These are phyloP conservation scores for Tympanopsis confertula DNA, from an alignment of 2,329 filamentous ascomycete genomes.

Conservation along the genomic window DNA sequence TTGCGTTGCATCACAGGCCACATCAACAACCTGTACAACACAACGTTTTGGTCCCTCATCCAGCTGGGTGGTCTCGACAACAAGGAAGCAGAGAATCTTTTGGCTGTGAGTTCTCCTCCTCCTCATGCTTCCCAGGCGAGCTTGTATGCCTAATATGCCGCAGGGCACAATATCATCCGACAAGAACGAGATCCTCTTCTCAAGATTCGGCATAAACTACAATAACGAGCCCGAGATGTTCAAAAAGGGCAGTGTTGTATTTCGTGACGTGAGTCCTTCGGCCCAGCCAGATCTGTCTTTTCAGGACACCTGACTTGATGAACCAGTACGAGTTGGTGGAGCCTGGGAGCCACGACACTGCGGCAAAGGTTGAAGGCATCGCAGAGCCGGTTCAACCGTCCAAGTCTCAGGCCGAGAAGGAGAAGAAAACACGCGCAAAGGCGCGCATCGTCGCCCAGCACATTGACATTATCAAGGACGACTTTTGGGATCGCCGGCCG, in stretches of 20 bases:
- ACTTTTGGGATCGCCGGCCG: conserved; percentile 80
- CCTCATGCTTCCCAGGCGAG: not conserved
- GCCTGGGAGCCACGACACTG: conserved; percentile 32
- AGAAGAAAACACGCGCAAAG: conserved; percentile 70
- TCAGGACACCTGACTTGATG: conserved; percentile 10
- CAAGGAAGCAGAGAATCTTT: conserved; percentile 67
- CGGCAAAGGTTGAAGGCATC: conserved; percentile 31
- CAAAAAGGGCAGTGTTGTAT: conserved; percentile 85
- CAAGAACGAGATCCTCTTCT: conserved; percentile 94
- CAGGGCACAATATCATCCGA: conserved; percentile 75
- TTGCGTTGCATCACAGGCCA: conserved; percentile 47
- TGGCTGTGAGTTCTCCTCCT: conserved; percentile 45
- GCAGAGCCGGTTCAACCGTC: conserved; percentile 48
- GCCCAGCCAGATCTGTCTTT: not conserved
- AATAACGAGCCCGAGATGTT: conserved; percentile 90
- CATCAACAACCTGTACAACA: conserved; percentile 98
- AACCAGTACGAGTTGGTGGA: conserved; percentile 62
- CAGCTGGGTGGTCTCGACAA: conserved; percentile 64
- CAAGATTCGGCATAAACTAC: conserved; percentile 84
- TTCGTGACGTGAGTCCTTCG: conserved; percentile 54
- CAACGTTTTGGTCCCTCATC: conserved; percentile 85
- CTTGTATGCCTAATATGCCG: conserved; percentile 7
- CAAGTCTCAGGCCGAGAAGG: conserved; percentile 72
- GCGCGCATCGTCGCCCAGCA: conserved; percentile 74
- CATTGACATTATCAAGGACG: conserved; percentile 87